Evolutionary conservation across 2,329 filamentous ascomycete genomes (phyloP).

Genomic region (Aspergillus ruber): DNA sequence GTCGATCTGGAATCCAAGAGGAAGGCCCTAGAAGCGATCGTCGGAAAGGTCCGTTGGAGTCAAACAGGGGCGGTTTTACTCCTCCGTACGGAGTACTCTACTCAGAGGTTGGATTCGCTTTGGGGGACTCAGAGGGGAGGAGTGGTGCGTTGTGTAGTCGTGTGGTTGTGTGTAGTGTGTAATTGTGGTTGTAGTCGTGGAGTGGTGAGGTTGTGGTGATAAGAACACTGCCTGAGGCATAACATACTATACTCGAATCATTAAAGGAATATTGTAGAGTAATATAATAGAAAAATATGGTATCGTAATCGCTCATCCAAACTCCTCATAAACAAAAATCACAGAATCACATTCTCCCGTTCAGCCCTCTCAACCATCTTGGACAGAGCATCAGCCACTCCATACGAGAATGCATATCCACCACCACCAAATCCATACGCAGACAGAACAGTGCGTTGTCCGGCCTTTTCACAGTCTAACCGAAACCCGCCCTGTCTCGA

Average conservation of each 20-base stretch:
- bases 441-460: constrained; percentile 21
- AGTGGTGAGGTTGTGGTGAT: too few species aligned
- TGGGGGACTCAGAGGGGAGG: too few species aligned
- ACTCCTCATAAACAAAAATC: neutral
- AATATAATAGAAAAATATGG: neutral
- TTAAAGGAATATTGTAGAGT: too few species aligned
- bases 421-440: constrained; percentile 35
- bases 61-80: neutral
- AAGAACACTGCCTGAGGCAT: too few species aligned
- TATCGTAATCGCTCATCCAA: neutral
- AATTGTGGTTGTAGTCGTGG: too few species aligned
- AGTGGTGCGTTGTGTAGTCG: too few species aligned
- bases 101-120: too few species aligned
- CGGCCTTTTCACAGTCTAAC: constrained; percentile 24
- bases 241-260: too few species aligned
- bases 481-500: constrained; percentile 30
- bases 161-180: too few species aligned
- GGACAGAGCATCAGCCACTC: constrained; percentile 27
- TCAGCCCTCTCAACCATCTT: constrained; percentile 31
- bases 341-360: constrained; percentile 22
- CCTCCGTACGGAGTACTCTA: neutral
- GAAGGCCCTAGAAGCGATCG: neutral
- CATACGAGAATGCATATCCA: constrained; percentile 34
- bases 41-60: neutral
- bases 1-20: neutral